Percentiles rank a stretch among this genome's conserved stretches.
Conservation (phyloP, 2,329 filamentous ascomycete species). For the Paracorniculantispora psalliotae region DNA sequence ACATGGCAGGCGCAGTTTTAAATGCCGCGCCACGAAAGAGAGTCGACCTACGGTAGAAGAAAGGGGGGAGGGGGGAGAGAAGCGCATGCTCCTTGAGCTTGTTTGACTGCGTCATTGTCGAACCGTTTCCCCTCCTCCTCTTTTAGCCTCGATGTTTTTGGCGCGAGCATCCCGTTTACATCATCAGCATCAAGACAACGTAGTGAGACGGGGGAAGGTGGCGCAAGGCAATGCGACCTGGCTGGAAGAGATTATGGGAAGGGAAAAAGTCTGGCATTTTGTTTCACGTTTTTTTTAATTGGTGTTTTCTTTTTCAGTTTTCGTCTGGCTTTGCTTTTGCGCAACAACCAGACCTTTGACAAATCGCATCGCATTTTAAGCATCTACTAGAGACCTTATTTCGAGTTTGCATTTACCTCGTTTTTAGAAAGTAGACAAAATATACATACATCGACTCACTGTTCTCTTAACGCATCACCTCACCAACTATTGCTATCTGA, state of each 20-base stretch:
- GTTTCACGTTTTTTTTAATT: not conserved
- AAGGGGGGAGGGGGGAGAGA: not conserved
- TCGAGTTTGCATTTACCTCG: not conserved
- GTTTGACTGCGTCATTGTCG: not conserved
- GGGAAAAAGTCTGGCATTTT: not conserved
- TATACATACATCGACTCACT: not conserved
- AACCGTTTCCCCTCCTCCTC: not conserved
- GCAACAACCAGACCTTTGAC: not conserved
- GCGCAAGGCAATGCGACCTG: not conserved
- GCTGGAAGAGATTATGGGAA: not conserved
- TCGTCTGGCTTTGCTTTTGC: not conserved
- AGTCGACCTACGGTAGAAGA: not conserved
- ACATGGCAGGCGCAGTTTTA: not conserved
- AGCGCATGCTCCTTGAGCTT: not conserved
- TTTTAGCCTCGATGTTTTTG: not conserved
- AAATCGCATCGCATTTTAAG: not conserved
- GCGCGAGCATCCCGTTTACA: not conserved
- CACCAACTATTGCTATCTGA: not conserved
- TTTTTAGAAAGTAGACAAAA: not conserved
- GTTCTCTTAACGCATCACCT: not conserved
- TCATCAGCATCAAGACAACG: not conserved
- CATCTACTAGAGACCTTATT: not conserved
- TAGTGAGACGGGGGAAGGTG: not conserved
- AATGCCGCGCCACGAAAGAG: constrained; percentile 9
- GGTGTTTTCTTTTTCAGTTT: not conserved